Base-by-base conservation (phyloP, 1,284 basidiomycete genomes). In the Nidula niveotomentosa region DNA sequence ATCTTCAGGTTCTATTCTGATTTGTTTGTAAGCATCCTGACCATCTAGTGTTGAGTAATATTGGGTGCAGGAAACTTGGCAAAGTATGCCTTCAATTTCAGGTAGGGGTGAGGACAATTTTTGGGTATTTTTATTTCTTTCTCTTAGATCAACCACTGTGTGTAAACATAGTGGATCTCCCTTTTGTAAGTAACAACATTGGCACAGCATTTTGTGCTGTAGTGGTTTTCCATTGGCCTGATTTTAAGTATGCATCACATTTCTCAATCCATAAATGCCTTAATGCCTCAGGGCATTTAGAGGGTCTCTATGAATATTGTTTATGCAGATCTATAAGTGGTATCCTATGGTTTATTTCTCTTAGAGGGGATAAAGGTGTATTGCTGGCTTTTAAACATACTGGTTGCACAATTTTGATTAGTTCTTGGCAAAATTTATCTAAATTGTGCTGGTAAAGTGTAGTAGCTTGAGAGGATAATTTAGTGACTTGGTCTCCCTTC, bases 11-110 rank as follows among this genome's bases (percentile, higher is more conserved):
- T 64, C 45, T 0, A 75, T 63, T 0, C 57, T 44, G 2, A 75
- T 72, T 35, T 75, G 70, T 44, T 74, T 63, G 30, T 71, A 76
- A 0, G 68, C 66, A 48, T 72, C 68, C 12, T 66, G 57, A 0
- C 65, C 61, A 55, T 75, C 67, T 1, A 75, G 60, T 0, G 67
- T n/a, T n/a, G 18, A 8, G 9, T 10, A 8, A 33, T 55, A 49
- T 15, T 55, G 13, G 39, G n/a, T 36, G 0, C n/a, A n/a, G n/a
- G 65, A 53, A 0, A 67, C 63, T 0, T 53, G 34, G 0, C 53
- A 3, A 0, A 71, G 37, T 1, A 76, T 72, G 0, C 59, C 60
- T 7, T 74, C 58, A 1, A 65, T 63, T 33, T 69, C 65, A 0
- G 61, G 64, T 2, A 65, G 39, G 0, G 56, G 60, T 10, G 62